Percentiles rank a stretch among this genome's conserved stretches.
Conservation (phyloP, 768 basidiomycete genomes). For the Termitomyces sp. region DNA sequence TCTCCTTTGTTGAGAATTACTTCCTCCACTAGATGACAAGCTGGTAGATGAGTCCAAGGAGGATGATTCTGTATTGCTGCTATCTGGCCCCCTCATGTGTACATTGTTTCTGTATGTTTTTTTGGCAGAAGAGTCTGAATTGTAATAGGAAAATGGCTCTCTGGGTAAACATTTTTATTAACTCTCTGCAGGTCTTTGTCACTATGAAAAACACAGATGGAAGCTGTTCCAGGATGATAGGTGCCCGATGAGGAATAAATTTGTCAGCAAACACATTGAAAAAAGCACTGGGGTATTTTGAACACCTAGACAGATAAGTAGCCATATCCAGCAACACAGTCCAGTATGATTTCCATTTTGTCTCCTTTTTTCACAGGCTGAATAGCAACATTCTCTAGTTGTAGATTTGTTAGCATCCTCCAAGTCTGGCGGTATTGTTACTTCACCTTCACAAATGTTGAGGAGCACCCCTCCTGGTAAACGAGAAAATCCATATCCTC, state of each 20-base stretch:
- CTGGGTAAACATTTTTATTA: constrained; percentile 4
- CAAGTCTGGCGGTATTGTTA: constrained; percentile 6
- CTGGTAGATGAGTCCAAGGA: no score
- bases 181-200: constrained; percentile 36
- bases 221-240: constrained; percentile 46
- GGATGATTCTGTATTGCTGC: no score
- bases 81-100: constrained; percentile 57
- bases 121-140: neutral
- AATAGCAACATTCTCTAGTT: neutral
- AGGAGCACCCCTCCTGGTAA: constrained; percentile 17
- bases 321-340: constrained; percentile 47
- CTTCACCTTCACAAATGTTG: constrained; percentile 4
- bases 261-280: constrained; percentile 58
- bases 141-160: constrained; percentile 41
- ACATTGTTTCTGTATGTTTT: constrained; percentile 3
- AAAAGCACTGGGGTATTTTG: constrained; percentile 45
- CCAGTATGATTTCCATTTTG: neutral
- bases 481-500: constrained; percentile 14
- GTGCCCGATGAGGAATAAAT: constrained; percentile 58
- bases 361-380: neutral
- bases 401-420: constrained; percentile 22
- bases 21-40: no score
- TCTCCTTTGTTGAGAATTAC: no score
- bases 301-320: constrained; percentile 58
- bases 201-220: constrained; percentile 45